Percentiles rank a stretch among this genome's conserved stretches.
Evolutionary conservation across 1,284 basidiomycete genomes (phyloP).

Genomic region (Papiliotrema terrestris): DNA sequence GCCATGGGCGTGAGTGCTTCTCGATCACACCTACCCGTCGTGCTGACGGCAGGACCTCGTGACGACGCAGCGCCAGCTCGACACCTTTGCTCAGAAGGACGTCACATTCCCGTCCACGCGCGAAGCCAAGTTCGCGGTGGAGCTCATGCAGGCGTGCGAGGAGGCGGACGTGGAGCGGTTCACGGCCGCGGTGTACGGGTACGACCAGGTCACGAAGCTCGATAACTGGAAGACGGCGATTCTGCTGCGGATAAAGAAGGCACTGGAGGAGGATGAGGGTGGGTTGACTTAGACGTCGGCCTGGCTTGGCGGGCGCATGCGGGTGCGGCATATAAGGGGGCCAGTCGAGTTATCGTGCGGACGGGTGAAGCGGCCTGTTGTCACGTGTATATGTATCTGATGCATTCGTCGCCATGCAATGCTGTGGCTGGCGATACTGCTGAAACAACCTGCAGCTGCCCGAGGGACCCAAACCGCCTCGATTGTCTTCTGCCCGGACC

Average conservation of each 20-base stretch:
- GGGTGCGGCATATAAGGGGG: too few relatives aligned
- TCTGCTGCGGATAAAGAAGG: constrained; percentile 79
- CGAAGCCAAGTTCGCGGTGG: constrained; percentile 80
- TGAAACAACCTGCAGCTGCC: too few relatives aligned
- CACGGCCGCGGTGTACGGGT: constrained; percentile 67
- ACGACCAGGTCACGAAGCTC: constrained; percentile 80
- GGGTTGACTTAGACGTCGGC: constrained; percentile 44
- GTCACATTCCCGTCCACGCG: constrained; percentile 77
- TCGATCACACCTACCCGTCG: neutral
- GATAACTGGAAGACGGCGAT: constrained; percentile 94
- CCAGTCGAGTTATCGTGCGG: neutral
- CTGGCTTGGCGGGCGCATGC: neutral
- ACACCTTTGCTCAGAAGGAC: constrained; percentile 68
- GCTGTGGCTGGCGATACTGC: too few relatives aligned
- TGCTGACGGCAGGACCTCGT: constrained; percentile 65
- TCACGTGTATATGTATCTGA: too few relatives aligned
- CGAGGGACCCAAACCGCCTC: too few relatives aligned
- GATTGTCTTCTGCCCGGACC: too few relatives aligned
- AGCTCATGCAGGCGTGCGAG: constrained; percentile 74
- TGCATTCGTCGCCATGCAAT: too few relatives aligned
- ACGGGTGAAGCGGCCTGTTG: too few relatives aligned
- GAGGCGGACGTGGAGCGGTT: constrained; percentile 73
- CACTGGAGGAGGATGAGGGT: constrained; percentile 61
- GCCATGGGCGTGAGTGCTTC: constrained; percentile 71
- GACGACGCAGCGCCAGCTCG: constrained; percentile 73